Conservation (phyloP, 1,284 basidiomycete species). For the Macrocystidia cucumis region DNA sequence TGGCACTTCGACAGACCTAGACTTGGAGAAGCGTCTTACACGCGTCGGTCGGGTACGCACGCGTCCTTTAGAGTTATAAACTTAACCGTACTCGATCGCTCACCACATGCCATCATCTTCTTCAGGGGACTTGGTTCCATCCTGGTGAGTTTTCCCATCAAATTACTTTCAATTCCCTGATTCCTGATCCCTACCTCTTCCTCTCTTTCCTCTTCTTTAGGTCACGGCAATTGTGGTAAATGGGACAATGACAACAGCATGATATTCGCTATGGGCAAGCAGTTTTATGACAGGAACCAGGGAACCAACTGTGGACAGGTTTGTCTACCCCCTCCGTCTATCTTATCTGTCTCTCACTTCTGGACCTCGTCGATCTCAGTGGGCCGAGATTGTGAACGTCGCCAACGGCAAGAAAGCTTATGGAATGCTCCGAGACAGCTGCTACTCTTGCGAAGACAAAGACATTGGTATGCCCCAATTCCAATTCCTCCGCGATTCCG, state of each 20-base stretch:
- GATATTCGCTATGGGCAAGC: conserved; percentile 41
- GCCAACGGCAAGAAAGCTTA: conserved; percentile 31
- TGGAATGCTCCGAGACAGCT: conserved; percentile 39
- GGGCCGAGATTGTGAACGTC: conserved; percentile 38
- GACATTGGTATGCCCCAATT: conserved; percentile 35
- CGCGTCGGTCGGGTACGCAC: conserved; percentile 39
- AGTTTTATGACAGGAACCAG: conserved; percentile 30
- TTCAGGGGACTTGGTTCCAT: conserved; percentile 31
- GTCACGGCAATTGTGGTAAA: conserved; percentile 42
- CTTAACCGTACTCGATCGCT: conserved; percentile 6
- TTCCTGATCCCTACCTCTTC: conserved; percentile 1
- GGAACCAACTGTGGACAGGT: conserved; percentile 42
- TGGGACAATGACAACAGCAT: conserved; percentile 26
- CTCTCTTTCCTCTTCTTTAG: conserved; percentile 12
- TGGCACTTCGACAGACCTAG: conserved; percentile 24
- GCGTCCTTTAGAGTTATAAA: conserved; percentile 2
- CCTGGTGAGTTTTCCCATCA: conserved; percentile 15
- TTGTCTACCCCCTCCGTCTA: conserved; percentile 9
- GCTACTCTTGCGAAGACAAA: conserved; percentile 29
- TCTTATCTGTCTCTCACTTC: conserved; percentile 2
- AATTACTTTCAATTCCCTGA: conserved; percentile 3
- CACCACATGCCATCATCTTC: conserved; percentile 4
- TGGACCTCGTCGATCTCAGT: conserved; percentile 23
- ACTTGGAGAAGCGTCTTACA: conserved; percentile 40
- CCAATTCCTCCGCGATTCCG: not conserved